Conservation (phyloP, 768 basidiomycete species). For the Polyporus arcularius region DNA sequence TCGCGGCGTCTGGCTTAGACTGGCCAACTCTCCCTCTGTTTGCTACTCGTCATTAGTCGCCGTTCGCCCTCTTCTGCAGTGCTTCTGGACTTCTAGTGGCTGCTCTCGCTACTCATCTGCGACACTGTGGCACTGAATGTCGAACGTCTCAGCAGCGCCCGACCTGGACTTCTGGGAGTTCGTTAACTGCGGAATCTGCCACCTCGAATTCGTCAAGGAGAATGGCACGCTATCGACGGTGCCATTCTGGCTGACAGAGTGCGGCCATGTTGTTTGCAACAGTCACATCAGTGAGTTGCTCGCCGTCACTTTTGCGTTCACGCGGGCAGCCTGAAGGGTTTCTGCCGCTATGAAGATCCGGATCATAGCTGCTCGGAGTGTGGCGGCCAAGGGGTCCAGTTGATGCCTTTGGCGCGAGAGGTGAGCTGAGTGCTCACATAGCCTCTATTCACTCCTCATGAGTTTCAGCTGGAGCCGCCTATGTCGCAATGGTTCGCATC, state of each 20-base stretch:
- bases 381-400: constrained; percentile 59
- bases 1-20: too few species aligned
- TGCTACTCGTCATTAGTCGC: too few species aligned
- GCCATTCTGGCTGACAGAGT: constrained; percentile 90
- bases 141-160: constrained; percentile 34
- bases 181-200: constrained; percentile 69
- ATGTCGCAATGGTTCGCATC: constrained; percentile 84
- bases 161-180: constrained; percentile 80
- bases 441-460: neutral
- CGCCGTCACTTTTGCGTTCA: neutral
- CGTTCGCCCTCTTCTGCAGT: neutral
- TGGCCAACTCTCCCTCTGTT: too few species aligned
- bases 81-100: neutral
- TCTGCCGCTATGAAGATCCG: constrained; percentile 47
- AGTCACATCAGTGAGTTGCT: constrained; percentile 69
- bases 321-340: neutral
- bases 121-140: constrained; percentile 32
- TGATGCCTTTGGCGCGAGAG: constrained; percentile 73
- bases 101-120: neutral
- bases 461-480: constrained; percentile 67
- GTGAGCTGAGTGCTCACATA: constrained; percentile 37
- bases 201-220: constrained; percentile 59
- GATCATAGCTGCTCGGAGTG: constrained; percentile 79
- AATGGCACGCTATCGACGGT: constrained; percentile 53
- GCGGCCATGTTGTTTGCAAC: constrained; percentile 86